Evolutionary conservation across 2,329 filamentous ascomycete species (phyloP).

Genomic region (Diplodia seriata): DNA sequence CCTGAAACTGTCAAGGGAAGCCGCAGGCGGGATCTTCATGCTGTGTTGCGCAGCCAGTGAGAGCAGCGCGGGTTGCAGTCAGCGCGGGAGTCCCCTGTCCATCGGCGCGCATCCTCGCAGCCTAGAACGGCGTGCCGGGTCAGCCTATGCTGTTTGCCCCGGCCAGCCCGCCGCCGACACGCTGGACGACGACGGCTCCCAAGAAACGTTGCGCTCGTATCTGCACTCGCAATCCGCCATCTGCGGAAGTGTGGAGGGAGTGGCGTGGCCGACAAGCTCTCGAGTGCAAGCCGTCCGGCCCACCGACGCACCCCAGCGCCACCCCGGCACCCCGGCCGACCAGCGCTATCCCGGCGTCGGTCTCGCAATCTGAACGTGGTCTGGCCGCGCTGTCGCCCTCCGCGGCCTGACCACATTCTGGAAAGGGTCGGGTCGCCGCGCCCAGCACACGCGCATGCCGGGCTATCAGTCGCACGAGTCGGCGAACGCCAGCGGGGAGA

Average conservation of each 20-base stretch:
- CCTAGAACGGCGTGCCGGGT: conserved; percentile 13
- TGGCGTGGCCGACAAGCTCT: conserved; percentile 6
- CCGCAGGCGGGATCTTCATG: conserved; percentile 13
- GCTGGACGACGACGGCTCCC: background rate
- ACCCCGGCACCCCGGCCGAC: background rate
- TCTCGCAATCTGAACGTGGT: conserved; percentile 1
- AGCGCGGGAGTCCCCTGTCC: conserved; percentile 4
- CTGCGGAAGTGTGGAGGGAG: background rate
- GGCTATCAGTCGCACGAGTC: background rate
- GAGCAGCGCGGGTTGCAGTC: background rate
- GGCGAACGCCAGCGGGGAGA: background rate
- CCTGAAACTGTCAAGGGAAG: background rate
- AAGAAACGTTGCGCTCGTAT: conserved; percentile 22
- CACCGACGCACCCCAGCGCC: background rate
- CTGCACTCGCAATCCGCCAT: background rate
- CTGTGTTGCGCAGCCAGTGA: conserved; percentile 4
- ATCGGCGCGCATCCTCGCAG: conserved; percentile 20
- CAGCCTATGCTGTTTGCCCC: conserved; percentile 2
- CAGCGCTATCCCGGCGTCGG: background rate
- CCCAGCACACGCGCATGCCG: background rate
- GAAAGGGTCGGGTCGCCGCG: background rate
- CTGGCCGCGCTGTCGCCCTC: background rate
- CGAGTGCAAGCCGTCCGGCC: background rate
- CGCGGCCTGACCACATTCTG: background rate
- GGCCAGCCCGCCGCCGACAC: background rate